Evolutionary conservation across 495 filamentous ascomycete genomes (phyloP).

Genomic region (Penicillium canescens): DNA sequence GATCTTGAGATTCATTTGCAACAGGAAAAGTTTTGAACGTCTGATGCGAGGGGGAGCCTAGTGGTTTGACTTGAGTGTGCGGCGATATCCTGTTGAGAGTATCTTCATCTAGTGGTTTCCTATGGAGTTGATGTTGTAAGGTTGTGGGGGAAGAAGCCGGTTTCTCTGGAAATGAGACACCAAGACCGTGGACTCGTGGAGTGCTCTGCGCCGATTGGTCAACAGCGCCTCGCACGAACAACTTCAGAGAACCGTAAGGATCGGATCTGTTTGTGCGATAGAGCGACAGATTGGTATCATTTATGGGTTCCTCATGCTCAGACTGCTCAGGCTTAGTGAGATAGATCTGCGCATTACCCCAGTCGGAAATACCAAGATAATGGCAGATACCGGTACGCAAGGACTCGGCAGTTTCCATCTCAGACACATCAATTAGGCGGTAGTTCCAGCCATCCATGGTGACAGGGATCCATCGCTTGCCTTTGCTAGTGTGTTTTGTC

Average conservation of each 20-base stretch:
- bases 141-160: conserved; percentile 41
- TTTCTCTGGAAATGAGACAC: conserved; percentile 45
- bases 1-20: conserved; percentile 31
- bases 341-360: conserved; percentile 68
- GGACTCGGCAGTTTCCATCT: conserved; percentile 67
- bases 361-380: conserved; percentile 67
- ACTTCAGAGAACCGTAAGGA: conserved; percentile 69
- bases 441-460: conserved; percentile 89
- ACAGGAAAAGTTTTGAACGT: conserved; percentile 33
- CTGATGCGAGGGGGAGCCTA: conserved; percentile 59
- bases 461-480: conserved; percentile 67
- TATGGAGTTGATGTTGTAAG: conserved; percentile 33
- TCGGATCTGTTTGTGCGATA: conserved; percentile 71
- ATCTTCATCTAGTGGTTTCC: conserved; percentile 63
- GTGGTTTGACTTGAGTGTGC: conserved; percentile 54
- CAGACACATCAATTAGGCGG: conserved; percentile 83
- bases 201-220: conserved; percentile 24
- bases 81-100: conserved; percentile 60
- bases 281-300: conserved; percentile 68
- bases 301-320: conserved; percentile 80
- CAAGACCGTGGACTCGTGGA: conserved; percentile 48
- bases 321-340: conserved; percentile 81
- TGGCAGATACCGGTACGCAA: conserved; percentile 74
- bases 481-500: conserved; percentile 41
- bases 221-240: conserved; percentile 64